These are phyloP conservation scores for Paraconiothyrium sp. DNA, from an alignment of 2,329 filamentous ascomycete genomes.

Conservation along the genomic window DNA sequence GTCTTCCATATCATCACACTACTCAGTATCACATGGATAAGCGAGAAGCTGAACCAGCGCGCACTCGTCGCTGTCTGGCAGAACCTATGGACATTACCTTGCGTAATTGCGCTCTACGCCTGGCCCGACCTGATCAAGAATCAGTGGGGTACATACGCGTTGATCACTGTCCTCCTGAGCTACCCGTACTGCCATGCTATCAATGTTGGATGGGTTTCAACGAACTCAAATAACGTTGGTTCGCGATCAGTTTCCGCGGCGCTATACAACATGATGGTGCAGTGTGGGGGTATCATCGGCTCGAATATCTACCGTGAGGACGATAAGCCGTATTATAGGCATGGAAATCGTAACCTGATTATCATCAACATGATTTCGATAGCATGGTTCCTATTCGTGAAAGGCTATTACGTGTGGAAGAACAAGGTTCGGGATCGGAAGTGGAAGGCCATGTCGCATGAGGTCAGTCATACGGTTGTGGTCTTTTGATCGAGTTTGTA, in stretches of 20 bases:
- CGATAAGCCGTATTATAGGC: slow-evolving; percentile 60
- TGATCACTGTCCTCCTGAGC: slow-evolving; percentile 59
- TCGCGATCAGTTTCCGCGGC: slow-evolving; percentile 68
- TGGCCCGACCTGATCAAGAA: slow-evolving; percentile 52
- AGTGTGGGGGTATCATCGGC: slow-evolving; percentile 56
- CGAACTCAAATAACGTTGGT: slow-evolving; percentile 68
- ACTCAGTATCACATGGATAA: slow-evolving; percentile 54
- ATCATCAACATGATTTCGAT: slow-evolving; percentile 13
- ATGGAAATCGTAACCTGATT: slow-evolving; percentile 13
- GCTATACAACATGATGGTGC: slow-evolving; percentile 63
- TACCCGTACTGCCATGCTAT: slow-evolving; percentile 60
- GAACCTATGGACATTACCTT: slow-evolving; percentile 65
- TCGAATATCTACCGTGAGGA: slow-evolving; percentile 65
- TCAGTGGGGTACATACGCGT: slow-evolving; percentile 60
- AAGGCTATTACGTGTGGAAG: slow-evolving; percentile 15
- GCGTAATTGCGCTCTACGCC: slow-evolving; percentile 59
- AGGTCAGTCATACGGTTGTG: slow-evolving; percentile 5
- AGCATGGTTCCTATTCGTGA: slow-evolving; percentile 12
- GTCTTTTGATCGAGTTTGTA: background rate
- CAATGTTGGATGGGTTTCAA: slow-evolving; percentile 65
- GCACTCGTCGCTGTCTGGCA: slow-evolving; percentile 58
- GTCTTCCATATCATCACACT: slow-evolving; percentile 38
- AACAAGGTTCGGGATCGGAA: slow-evolving; percentile 17
- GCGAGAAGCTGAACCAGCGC: slow-evolving; percentile 56
- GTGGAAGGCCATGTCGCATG: slow-evolving; percentile 16